A percentile compares a stretch with the other conserved stretches of the same genome.
phyloP scores from a whole-genome alignment of 2,329 filamentous ascomycete species.

The Pseudogymnoascus sp. region DNA sequence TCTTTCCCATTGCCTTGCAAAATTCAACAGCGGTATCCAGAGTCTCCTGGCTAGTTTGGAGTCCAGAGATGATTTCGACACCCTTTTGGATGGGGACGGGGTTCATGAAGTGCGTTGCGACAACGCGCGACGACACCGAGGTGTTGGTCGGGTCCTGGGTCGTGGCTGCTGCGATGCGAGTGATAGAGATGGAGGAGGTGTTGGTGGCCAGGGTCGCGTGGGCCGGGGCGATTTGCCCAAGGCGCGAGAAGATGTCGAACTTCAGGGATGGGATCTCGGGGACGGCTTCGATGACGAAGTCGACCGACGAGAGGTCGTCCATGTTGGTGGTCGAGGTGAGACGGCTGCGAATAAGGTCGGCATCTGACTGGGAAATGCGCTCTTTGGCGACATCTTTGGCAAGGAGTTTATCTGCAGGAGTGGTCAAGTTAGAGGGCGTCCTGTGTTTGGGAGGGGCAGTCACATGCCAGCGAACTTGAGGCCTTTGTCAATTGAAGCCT shows the following conservation, averaged over 20 bases:
- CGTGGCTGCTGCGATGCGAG: constrained; percentile 85
- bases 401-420: constrained; percentile 72
- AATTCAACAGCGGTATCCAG: constrained; percentile 77
- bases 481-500: constrained; percentile 81
- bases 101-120: constrained; percentile 99
- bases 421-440: not conserved
- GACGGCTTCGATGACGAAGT: constrained; percentile 97
- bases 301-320: constrained; percentile 71
- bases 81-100: constrained; percentile 95
- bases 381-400: constrained; percentile 88
- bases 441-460: not conserved
- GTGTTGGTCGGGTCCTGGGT: constrained; percentile 72
- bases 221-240: constrained; percentile 73
- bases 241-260: constrained; percentile 73
- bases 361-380: constrained; percentile 74
- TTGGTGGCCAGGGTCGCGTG: constrained; percentile 94
- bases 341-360: constrained; percentile 63
- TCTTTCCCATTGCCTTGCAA: constrained; percentile 87
- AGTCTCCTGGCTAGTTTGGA: constrained; percentile 82
- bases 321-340: constrained; percentile 66
- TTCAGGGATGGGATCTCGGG: constrained; percentile 88
- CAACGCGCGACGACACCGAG: constrained; percentile 75
- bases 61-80: constrained; percentile 91
- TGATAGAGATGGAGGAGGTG: constrained; percentile 98
- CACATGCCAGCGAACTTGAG: constrained; percentile 74